Percentiles rank a stretch among this genome's conserved stretches.
phyloP scores from a whole-genome alignment of 306 rosid species.

The Senna tora region DNA sequence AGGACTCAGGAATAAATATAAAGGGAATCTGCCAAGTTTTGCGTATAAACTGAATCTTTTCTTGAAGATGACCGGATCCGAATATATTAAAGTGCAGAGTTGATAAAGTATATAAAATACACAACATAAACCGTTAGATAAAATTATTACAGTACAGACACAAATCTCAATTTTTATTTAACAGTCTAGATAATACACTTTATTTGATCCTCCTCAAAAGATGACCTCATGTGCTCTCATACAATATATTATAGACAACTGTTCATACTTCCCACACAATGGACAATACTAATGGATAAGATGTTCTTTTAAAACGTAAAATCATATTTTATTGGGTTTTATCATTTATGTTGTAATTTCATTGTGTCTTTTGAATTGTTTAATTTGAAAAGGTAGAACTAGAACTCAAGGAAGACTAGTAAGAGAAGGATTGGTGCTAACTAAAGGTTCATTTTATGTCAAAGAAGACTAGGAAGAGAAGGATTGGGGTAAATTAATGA shows the following conservation, averaged over 20 bases:
- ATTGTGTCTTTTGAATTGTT: conserved; percentile 27
- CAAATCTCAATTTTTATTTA: too few relatives aligned
- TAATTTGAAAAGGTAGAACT: conserved; percentile 19
- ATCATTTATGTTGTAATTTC: conserved; percentile 31
- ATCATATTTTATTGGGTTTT: conserved; percentile 13
- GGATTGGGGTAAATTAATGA: too few relatives aligned
- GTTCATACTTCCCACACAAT: not conserved
- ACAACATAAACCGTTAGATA: too few relatives aligned
- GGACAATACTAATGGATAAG: conserved; percentile 29
- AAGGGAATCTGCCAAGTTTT: conserved; percentile 77
- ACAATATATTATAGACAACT: conserved; percentile 10
- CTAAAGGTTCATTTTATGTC: too few relatives aligned
- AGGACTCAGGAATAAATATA: conserved; percentile 79
- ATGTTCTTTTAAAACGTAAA: conserved; percentile 30
- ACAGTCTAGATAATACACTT: too few relatives aligned
- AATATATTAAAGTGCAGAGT: too few relatives aligned
- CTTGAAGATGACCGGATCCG: conserved; percentile 51
- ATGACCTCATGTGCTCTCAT: conserved; percentile 42
- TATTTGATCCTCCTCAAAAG: too few relatives aligned
- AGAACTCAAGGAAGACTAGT: conserved; percentile 1
- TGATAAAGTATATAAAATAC: too few relatives aligned
- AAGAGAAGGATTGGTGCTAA: not conserved
- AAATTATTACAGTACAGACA: too few relatives aligned
- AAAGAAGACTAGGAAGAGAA: too few relatives aligned
- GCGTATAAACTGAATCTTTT: conserved; percentile 63